A percentile compares a stretch with the other conserved stretches of the same genome.
Conservation (phyloP, 1,284 basidiomycete species). For the Pseudozyma sp. region DNA sequence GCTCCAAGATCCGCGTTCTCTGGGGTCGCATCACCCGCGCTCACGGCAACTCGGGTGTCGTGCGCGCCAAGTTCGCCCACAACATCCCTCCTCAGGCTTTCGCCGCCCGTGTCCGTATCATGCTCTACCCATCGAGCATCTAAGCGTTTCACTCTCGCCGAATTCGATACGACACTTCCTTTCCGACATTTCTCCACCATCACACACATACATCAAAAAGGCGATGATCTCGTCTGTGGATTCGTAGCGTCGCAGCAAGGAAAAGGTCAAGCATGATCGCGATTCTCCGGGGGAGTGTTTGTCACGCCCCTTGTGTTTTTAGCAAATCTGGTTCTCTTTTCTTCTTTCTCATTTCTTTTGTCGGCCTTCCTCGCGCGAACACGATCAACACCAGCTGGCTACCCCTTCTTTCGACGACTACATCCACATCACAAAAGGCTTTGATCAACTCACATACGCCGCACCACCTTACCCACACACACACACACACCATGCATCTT, state of each 20-base stretch:
- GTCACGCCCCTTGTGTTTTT: slow-evolving; percentile 38
- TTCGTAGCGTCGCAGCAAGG: slow-evolving; percentile 3
- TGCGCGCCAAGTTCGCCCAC: slow-evolving; percentile 95
- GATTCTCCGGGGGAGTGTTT: background rate
- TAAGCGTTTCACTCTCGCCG: slow-evolving; percentile 19
- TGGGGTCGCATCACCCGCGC: slow-evolving; percentile 79
- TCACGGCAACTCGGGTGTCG: slow-evolving; percentile 86
- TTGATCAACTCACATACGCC: slow-evolving; percentile 17
- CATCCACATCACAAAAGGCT: slow-evolving; percentile 6
- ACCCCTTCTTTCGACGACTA: background rate
- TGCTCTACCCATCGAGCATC: slow-evolving; percentile 72
- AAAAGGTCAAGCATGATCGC: background rate
- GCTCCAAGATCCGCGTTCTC: slow-evolving; percentile 93
- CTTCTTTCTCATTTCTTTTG: slow-evolving; percentile 45
- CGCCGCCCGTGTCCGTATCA: slow-evolving; percentile 92
- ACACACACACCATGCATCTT: slow-evolving; percentile 15
- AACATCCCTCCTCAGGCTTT: slow-evolving; percentile 97
- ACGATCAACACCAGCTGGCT: slow-evolving; percentile 1
- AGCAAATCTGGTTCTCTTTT: slow-evolving; percentile 25
- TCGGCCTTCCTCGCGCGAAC: slow-evolving; percentile 13
- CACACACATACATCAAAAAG: slow-evolving; percentile 33
- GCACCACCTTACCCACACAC: background rate
- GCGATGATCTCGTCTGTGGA: slow-evolving; percentile 36
- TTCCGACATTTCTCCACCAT: slow-evolving; percentile 3
- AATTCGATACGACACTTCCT: background rate